These are phyloP conservation scores for Pyrus bretschneideri DNA, from an alignment of 306 rosid genomes.

Conservation along the genomic window DNA sequence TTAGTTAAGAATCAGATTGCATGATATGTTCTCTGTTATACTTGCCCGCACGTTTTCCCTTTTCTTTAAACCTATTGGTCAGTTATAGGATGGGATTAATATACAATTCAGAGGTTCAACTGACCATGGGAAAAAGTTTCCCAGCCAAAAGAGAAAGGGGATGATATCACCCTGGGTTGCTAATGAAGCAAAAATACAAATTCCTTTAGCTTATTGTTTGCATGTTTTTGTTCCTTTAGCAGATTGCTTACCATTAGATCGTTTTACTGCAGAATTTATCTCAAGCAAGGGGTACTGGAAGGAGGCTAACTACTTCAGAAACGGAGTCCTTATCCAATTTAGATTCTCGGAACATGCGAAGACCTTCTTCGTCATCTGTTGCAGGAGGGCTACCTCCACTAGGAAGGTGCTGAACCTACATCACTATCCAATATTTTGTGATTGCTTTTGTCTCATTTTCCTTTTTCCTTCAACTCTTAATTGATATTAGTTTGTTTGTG, in stretches of 20 bases:
- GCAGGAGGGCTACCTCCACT: slow-evolving; percentile 93
- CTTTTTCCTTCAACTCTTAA: slow-evolving; percentile 3
- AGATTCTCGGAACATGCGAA: slow-evolving; percentile 64
- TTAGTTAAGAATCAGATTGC: not conserved
- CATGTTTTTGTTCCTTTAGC: not conserved
- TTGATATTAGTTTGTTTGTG: slow-evolving; percentile 19
- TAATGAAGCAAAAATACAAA: not conserved
- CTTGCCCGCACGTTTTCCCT: not conserved
- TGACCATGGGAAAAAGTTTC: not conserved
- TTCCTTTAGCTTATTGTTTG: not conserved
- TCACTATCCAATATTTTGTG: slow-evolving; percentile 4
- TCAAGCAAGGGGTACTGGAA: slow-evolving; percentile 71
- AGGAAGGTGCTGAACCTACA: slow-evolving; percentile 62
- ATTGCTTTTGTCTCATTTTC: not conserved
- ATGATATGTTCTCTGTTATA: not conserved
- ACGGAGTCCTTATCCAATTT: slow-evolving; percentile 64
- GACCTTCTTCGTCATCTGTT: slow-evolving; percentile 94
- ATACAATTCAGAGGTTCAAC: not conserved
- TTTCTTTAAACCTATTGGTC: not conserved
- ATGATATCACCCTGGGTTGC: not conserved
- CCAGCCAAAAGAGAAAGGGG: not conserved
- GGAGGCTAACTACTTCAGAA: slow-evolving; percentile 64
- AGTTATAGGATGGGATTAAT: not conserved
- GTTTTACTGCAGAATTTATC: slow-evolving; percentile 63
- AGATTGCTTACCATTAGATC: not conserved